Conservation (phyloP, 2,329 filamentous ascomycete genomes). For the Aspergillus brunneoviolaceus region DNA sequence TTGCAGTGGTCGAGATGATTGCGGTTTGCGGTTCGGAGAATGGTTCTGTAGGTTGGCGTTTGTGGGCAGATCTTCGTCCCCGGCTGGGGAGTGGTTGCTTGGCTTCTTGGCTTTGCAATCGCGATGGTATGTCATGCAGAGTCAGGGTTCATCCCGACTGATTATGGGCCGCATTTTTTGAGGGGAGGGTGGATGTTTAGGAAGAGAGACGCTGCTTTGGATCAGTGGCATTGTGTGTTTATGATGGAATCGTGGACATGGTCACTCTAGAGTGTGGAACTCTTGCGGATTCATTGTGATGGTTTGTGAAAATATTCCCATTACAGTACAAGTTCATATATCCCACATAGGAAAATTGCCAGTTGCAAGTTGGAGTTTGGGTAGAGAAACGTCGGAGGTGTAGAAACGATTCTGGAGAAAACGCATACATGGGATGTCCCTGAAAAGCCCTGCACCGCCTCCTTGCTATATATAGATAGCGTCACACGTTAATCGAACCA, state of each 20-base stretch:
- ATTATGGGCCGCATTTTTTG: too few species aligned
- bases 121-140: neutral
- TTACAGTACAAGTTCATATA: too few species aligned
- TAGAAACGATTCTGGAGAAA: neutral
- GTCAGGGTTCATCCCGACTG: neutral
- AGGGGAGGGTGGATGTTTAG: too few species aligned
- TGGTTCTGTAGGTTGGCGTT: neutral
- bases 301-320: too few species aligned
- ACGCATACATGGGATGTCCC: neutral
- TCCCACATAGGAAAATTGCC: too few species aligned
- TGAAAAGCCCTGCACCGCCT: constrained; percentile 14
- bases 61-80: neutral
- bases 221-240: too few species aligned
- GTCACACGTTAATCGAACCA: constrained; percentile 1
- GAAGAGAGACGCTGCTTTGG: too few species aligned
- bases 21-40: neutral
- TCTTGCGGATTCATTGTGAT: too few species aligned
- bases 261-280: too few species aligned
- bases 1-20: neutral
- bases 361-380: too few species aligned
- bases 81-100: neutral
- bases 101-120: neutral
- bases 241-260: too few species aligned
- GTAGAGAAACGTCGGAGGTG: too few species aligned
- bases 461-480: constrained; percentile 15